These are phyloP conservation scores for Talaromyces sp. DNA, from an alignment of 2,329 filamentous ascomycete species.

Conservation along the genomic window DNA sequence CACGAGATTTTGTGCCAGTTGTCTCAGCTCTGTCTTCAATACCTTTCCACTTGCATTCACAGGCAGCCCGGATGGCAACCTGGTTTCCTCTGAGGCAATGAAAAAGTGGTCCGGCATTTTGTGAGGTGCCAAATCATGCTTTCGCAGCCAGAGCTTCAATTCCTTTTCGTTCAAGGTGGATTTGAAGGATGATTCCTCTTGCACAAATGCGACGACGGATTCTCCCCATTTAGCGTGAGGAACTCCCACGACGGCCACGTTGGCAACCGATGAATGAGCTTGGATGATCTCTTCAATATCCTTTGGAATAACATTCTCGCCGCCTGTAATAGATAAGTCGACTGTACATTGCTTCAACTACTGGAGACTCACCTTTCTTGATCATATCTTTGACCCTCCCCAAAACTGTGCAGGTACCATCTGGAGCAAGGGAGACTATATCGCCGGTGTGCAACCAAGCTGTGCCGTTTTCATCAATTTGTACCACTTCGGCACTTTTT, in stretches of 20 bases:
- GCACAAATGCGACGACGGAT: background rate
- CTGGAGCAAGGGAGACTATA: background rate
- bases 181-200: background rate
- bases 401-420: background rate
- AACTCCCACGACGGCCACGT: background rate
- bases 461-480: background rate
- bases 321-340: background rate
- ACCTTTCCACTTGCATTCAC: background rate
- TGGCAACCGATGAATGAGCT: background rate
- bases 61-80: background rate
- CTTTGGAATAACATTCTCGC: background rate
- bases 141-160: background rate
- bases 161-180: background rate
- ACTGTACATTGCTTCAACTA: background rate
- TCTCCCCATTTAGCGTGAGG: slow-evolving; percentile 1
- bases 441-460: no score
- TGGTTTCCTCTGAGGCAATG: background rate
- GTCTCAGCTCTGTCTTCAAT: background rate
- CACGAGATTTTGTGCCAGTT: no score
- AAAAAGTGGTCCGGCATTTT: background rate
- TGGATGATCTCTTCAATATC: background rate
- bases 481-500: no score
- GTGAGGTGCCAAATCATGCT: background rate
- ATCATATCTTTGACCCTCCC: slow-evolving; percentile 5
- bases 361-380: background rate